Evolutionary conservation across 768 basidiomycete genomes (phyloP), one percentile per base, ranked within the genome.

Genomic region (Rhizopogon vesiculosus): DNA sequence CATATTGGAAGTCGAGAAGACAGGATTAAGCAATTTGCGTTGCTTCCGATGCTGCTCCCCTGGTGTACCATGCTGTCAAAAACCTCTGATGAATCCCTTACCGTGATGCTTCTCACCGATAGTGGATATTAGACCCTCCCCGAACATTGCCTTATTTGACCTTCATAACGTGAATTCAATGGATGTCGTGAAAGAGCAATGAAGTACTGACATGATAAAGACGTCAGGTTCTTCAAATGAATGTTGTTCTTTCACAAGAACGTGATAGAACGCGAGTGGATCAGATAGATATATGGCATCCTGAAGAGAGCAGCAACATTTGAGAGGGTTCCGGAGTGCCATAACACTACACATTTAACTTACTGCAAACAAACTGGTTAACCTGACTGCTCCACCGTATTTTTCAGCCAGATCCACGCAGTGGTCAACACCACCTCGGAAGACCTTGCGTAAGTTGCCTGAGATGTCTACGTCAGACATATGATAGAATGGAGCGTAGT

Each of bases 211-310:
- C 81, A 74, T 74, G 10, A 76, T 67, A 57, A 80, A 78, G 0
- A 74, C 72, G 0, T 69, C 58, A 0, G 77, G 74, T 54, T 78
- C 78, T 55, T 81, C 80, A 54, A 75, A 83, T 10, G 74, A 67
- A 42, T 78, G 72, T 58, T 78, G 78, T 31, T 81, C 80, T 59
- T 78, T 80, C 1, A 75, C 45, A 10, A 79, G 59, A 39, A 83
- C 76, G 28, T 68, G 74, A 35, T 79, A 75, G 16, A 83, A 60
- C 0, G 81, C 80, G 8, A 62, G 64, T 2, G 80, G 78, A 61
- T 83, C 81, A 38, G 71, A 81, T 68, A 57, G 77, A 81, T 6
- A 83, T 10, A 54, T 12, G 9, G 10, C 33, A 9, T 49, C 48
- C 48, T 49, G 19, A 7, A 7, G 19, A 38, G 9, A 38, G 19